These are phyloP conservation scores for Pseudocercospora crystallina DNA, from an alignment of 2,329 filamentous ascomycete species.

Conservation along the genomic window DNA sequence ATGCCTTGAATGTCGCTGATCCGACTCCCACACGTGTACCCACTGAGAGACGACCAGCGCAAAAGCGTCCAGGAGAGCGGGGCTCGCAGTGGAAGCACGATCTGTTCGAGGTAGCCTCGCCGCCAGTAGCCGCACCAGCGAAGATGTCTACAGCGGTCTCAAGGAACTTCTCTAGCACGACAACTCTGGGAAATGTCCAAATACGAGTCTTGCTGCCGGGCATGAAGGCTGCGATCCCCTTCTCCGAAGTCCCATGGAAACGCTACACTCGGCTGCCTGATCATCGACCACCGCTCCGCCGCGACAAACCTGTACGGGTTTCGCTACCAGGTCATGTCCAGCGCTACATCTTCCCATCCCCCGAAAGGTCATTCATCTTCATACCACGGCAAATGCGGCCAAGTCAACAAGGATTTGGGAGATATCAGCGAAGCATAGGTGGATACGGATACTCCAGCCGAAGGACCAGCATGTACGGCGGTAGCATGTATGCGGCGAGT, in stretches of 20 bases:
- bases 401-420: slow-evolving; percentile 76
- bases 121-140: slow-evolving; percentile 40
- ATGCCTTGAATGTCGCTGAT: slow-evolving; percentile 53
- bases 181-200: slow-evolving; percentile 78
- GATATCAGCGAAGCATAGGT: slow-evolving; percentile 71
- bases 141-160: slow-evolving; percentile 24
- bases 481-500: slow-evolving; percentile 82
- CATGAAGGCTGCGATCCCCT: slow-evolving; percentile 69
- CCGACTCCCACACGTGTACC: slow-evolving; percentile 33
- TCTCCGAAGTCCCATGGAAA: slow-evolving; percentile 76
- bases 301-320: slow-evolving; percentile 94
- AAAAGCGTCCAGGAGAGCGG: too few relatives aligned
- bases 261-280: slow-evolving; percentile 93
- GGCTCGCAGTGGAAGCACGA: slow-evolving; percentile 70
- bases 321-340: slow-evolving; percentile 78
- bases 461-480: slow-evolving; percentile 78
- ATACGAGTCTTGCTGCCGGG: slow-evolving; percentile 77
- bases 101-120: slow-evolving; percentile 35
- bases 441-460: slow-evolving; percentile 67
- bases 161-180: slow-evolving; percentile 70
- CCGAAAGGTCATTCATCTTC: slow-evolving; percentile 94
- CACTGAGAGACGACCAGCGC: too few relatives aligned
- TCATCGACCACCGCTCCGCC: slow-evolving; percentile 86
- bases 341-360: slow-evolving; percentile 86
- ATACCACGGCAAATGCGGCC: slow-evolving; percentile 91